Evolutionary conservation across 2,329 filamentous ascomycete genomes (phyloP).

Genomic region (Cordyceps fumosorosea): DNA sequence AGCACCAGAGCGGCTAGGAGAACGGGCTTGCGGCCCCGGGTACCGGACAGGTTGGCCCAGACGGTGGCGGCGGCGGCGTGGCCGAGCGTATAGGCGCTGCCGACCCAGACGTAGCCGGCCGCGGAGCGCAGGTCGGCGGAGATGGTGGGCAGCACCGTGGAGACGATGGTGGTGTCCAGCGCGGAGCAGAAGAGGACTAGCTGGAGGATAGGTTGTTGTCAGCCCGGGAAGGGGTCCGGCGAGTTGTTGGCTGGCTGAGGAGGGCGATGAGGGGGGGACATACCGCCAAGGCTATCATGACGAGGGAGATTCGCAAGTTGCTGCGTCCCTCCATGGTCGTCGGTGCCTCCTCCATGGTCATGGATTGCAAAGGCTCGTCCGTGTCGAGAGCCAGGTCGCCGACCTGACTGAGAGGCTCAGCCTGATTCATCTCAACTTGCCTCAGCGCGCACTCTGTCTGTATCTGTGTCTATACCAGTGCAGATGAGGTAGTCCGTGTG

Average conservation of each 20-base stretch:
- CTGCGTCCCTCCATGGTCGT: constrained; percentile 7
- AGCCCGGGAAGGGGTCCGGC: background rate
- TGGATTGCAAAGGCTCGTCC: background rate
- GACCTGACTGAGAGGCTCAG: background rate
- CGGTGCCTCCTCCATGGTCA: background rate
- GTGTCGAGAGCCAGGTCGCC: background rate
- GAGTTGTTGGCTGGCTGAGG: too few species aligned
- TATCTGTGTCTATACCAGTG: too few species aligned
- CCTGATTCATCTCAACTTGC: background rate
- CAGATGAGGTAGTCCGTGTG: too few species aligned
- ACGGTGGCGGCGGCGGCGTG: constrained; percentile 55
- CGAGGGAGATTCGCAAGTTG: constrained; percentile 2
- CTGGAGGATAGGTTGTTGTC: background rate
- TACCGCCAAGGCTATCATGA: constrained; percentile 8
- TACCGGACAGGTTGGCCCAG: constrained; percentile 56
- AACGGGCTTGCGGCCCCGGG: constrained; percentile 48
- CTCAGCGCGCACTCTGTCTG: background rate
- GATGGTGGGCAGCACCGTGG: constrained; percentile 42
- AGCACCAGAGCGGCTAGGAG: constrained; percentile 38
- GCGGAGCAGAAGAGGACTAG: constrained; percentile 12
- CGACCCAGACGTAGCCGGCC: constrained; percentile 65
- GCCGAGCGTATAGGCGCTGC: constrained; percentile 61
- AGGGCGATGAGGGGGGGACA: background rate
- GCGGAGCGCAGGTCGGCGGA: constrained; percentile 51
- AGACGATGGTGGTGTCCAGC: constrained; percentile 11